Evolutionary conservation across 257 asterid genomes (phyloP), one percentile per base, ranked within the genome.

Genomic region (Solanum etuberosum): DNA sequence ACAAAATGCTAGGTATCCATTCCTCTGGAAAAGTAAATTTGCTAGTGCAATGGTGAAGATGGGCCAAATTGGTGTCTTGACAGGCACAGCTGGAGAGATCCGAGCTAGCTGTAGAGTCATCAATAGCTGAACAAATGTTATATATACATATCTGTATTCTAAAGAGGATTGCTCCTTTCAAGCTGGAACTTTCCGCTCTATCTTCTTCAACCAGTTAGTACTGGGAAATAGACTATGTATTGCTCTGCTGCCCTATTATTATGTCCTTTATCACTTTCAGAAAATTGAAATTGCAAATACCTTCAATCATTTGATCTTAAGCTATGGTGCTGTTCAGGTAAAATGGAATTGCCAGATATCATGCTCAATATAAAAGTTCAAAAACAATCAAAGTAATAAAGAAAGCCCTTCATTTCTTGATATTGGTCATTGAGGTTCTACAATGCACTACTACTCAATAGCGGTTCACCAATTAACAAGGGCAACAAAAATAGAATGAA

Each of bases 51-150:
- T 91, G 93, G 89, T 90, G 25, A 91, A 88, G 76, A 92, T 91
- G 93, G 91, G 92, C 72, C 85, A 83, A 43, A 87, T 92, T 63
- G 92, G 88, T 21, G 92, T 89, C 51, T 59, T 90, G 63, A 92
- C 93, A 0, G 94, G 95, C 25, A 68, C 70, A 72, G 87, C 57
- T 4, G 98, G 98, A 38, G 96, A 94, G 89, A 90, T 94, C 70
- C 85, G 98, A 37, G 86, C 83, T 29, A 91, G 92, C n/a, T 96
- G 98, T 86, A 88, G 95, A 74, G 93, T 87, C 25, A 85, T 94
- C 65, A 94, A 92, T 73, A 83, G 73, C 59, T 87, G 65, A 88
- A 51, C 31, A 81, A 81, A 27, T 29, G 65, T n/a, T 7, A 11
- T 4, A 46, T 5, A 29, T 9, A 4, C 15, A 6, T 18, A 0